Evolutionary conservation across 1,139 yeast genomes (phyloP), one percentile per base, ranked within the genome.

Genomic region (Geotrichum australiense): DNA sequence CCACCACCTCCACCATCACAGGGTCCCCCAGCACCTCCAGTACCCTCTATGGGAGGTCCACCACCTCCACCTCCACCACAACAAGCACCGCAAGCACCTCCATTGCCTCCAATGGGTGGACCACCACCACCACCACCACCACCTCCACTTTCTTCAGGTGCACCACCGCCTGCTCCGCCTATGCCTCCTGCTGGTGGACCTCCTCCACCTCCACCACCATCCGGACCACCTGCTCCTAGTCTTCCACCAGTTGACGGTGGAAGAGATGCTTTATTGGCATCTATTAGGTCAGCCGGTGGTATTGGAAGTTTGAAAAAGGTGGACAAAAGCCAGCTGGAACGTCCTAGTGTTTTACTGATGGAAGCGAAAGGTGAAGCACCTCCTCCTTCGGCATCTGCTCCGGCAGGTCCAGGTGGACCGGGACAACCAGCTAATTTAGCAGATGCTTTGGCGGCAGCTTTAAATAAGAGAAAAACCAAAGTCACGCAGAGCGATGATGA

Each of bases 401-500:
- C 63, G 3, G 49, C 66, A 1, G 54, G 67, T 2, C 59, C 68
- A 6, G 53, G 65, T 3, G 61, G 66, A 2, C 61, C 67, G 14
- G 71, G 72, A 4, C 67, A 69, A 2, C 79, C 79, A 2, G 79
- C 74, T 1, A 71, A 75, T 35, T 66, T 87, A 41, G 95, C 95
- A 0, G 94, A 84, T 61, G 95, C 95, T 0, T 68, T 89, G 42
- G 89, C 94, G 3, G 84, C 82, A 21, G 97, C 97, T 1, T 70
- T 89, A 52, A 82, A 71, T 53, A 75, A 78, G 48, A 73, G 97
- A 55, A 89, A 89, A 65, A 77, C 74, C 25, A 86, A 85, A 58
- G 94, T 89, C 7, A 76, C 87, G 1, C 78, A 73, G 28, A 81
- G 89, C 54, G 96, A 86, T 53, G 94, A 83, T 50, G 96, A 89